Evolutionary conservation across 495 filamentous ascomycete genomes (phyloP).

Genomic region (Cairneyella variabilis): DNA sequence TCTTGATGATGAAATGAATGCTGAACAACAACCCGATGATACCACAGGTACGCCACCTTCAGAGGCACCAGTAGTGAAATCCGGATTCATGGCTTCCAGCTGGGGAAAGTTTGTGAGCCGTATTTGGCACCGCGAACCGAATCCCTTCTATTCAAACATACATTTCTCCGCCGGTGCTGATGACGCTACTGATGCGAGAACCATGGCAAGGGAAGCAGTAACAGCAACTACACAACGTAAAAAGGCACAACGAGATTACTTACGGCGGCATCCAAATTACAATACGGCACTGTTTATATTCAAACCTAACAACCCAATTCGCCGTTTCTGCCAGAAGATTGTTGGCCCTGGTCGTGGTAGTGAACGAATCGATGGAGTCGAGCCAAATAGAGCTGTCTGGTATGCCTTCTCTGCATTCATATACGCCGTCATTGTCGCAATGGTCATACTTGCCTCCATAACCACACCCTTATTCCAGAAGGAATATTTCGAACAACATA

Average conservation of each 20-base stretch:
- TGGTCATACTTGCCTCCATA: conserved; percentile 92
- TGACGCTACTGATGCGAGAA: conserved; percentile 75
- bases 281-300: conserved; percentile 93
- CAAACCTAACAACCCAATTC: conserved; percentile 66
- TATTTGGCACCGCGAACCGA: conserved; percentile 69
- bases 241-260: conserved; percentile 83
- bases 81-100: conserved; percentile 50
- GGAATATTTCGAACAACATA: conserved; percentile 63
- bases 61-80: conserved; percentile 33
- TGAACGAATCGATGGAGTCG: conserved; percentile 80
- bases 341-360: conserved; percentile 88
- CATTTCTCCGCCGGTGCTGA: conserved; percentile 64
- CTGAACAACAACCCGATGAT: conserved; percentile 32
- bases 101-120: conserved; percentile 51
- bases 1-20: conserved; percentile 63
- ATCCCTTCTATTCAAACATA: conserved; percentile 89
- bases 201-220: conserved; percentile 86
- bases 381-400: conserved; percentile 84
- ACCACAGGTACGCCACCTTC: conserved; percentile 34
- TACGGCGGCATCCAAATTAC: conserved; percentile 82
- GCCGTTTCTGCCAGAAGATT: conserved; percentile 80
- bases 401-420: conserved; percentile 91
- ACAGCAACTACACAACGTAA: conserved; percentile 77
- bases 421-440: conserved; percentile 90
- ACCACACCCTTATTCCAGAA: conserved; percentile 93